Base-by-base conservation (phyloP, 192 early-diverging fungal genomes). In the Phlyctochytrium arcticum region DNA sequence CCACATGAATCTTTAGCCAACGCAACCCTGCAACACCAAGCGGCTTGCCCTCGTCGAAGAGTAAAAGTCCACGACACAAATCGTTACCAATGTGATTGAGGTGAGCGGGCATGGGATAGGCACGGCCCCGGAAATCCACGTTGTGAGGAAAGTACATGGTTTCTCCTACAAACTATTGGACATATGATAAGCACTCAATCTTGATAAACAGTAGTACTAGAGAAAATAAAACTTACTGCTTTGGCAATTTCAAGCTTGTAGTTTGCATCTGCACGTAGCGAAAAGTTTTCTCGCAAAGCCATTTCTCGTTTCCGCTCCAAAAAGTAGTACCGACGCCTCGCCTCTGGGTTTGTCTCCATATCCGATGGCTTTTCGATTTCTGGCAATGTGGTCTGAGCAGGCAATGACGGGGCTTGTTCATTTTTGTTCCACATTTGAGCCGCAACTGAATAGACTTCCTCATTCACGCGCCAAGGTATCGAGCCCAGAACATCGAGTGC, bases 41-140 rank as follows among this genome's bases (percentile, higher is more conserved):
- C 6, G 90, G 87, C 36, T 90, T 90, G 5, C 83, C 87, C 58
- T 84, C 79, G 12, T 89, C 81, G 75, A 98, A 98, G 36, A 80
- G 55, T n/a, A 98, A 81, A 49, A 98, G 62, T 12, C 96, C 94
- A 69, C 96, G 90, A 64, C 92, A 94, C 58, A 98, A 73, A 76
- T 98, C 96, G 73, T 96, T 92, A 49, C 93, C 93, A 37, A 98
- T 84, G 71, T 98, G 96, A 76, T 96, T 98, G 44, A 98, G 85
- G 59, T 91, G 87, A 6, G 91, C 87, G 30, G 96, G 96, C 33
- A 98, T 95, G 44, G 96, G 93, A 65, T 98, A 98, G 4, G 96
- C 94, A 57, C 96, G 90, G 24, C 96, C 96, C 49, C 96, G 87
- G 82, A 98, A 98, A 73, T 98, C 96, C 61, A 96, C 69, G 68